These are phyloP conservation scores for Bolboschoenus planiculmis DNA, from an alignment of 176 grass and related monocot species.

Conservation along the genomic window DNA sequence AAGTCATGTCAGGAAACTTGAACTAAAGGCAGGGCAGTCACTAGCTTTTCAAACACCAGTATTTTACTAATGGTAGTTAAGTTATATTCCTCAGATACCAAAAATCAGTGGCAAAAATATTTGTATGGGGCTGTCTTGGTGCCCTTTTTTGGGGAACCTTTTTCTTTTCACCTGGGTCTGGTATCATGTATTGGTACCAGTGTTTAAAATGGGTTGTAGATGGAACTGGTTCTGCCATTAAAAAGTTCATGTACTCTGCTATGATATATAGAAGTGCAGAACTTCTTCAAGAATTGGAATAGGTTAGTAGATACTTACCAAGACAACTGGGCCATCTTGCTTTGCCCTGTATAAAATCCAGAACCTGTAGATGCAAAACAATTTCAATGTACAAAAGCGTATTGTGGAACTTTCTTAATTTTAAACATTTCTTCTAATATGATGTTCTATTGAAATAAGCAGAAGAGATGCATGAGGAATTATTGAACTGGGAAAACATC, in stretches of 20 bases:
- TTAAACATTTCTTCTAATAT: neutral
- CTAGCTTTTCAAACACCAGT: neutral
- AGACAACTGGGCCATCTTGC: constrained; percentile 70
- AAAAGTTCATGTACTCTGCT: neutral
- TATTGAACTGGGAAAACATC: neutral
- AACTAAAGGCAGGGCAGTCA: neutral
- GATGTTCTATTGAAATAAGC: neutral
- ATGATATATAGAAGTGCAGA: neutral
- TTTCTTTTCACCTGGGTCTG: neutral
- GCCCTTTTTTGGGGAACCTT: too few relatives aligned
- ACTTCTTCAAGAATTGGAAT: neutral
- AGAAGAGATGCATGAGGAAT: neutral
- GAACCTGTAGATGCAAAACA: constrained; percentile 50
- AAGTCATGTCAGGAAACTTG: neutral
- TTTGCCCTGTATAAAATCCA: constrained; percentile 97
- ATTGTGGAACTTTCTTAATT: neutral
- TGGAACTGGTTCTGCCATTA: neutral
- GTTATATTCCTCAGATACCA: neutral
- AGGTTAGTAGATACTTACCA: constrained; percentile 41
- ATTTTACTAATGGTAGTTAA: neutral
- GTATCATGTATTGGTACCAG: neutral
- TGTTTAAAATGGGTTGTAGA: neutral
- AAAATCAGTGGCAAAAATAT: neutral
- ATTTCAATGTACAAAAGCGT: neutral
- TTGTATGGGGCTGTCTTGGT: neutral